Base-by-base conservation (phyloP, 176 grass and related monocot genomes). In the Oryza glaberrima region DNA sequence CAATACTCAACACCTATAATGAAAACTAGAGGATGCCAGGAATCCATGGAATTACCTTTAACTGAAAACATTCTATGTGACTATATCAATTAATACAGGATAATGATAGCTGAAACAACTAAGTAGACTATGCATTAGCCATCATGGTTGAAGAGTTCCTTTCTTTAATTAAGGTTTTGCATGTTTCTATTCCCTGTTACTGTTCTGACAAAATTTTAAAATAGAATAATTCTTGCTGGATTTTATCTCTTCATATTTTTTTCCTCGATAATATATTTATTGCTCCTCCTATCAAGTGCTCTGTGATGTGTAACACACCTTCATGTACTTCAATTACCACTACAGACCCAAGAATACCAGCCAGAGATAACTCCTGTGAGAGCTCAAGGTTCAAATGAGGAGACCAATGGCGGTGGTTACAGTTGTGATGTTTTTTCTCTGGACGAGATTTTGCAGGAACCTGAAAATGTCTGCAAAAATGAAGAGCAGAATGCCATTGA, bases 381-480 rank as follows among this genome's bases (percentile, higher is more conserved):
- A 58, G 81, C 65, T 80, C 86, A 76, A 69, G 74, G 36, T 70
- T 83, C 49, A 20, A 85, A 88, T 41, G 40, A 9, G 54, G 82
- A 41, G n/a, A 89, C 75, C 1, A 81, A 25, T 41, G 81, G 81
- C 19, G 77, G 11, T 26, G 80, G 77, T 67, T 52, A 61, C 51
- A 40, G 43, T 52, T 78, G 72, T 52, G 85, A 52, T 81, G 61
- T 36, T 66, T 65, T 92, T 83, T 85, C 88, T 64, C 72, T 92
- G 22, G 85, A 94, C 0, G 90, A 94, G 75, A 83, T 92, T 65
- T 48, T 83, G 67, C 80, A 94, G 71, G 83, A 91, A 23, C 71
- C 86, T 64, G 58, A 79, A 23, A 85, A 70, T 77, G 47, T 80
- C 16, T 19, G 19, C 34, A 38, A 22, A 83, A 58, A 66, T 70